Conservation (phyloP, 768 basidiomycete genomes). For the Lepiota brunneoincarnata region DNA sequence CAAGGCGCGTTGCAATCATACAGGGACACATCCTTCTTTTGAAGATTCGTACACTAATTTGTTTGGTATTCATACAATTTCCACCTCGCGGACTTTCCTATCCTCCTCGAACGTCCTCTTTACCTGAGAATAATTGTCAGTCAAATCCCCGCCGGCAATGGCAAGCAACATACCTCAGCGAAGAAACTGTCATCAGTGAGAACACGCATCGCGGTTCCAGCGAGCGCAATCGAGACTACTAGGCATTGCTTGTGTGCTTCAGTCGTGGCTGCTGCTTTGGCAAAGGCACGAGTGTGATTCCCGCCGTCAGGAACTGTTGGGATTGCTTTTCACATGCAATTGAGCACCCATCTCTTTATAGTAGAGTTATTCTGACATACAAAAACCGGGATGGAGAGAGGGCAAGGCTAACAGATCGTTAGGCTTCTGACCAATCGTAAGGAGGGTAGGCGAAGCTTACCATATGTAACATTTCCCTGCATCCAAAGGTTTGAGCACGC, state of each 20-base stretch:
- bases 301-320: conserved; percentile 71
- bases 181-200: conserved; percentile 68
- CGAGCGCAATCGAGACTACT: conserved; percentile 67
- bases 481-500: neutral
- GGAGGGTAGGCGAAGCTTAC: conserved; percentile 32
- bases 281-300: conserved; percentile 74
- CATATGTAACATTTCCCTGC: conserved; percentile 75
- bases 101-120: conserved; percentile 49
- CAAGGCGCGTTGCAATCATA: no score
- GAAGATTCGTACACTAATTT: neutral
- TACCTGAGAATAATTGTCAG: conserved; percentile 34
- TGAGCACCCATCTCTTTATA: neutral
- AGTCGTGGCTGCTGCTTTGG: conserved; percentile 56
- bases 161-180: conserved; percentile 38
- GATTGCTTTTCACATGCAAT: conserved; percentile 48
- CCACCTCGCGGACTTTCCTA: conserved; percentile 5
- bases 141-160: neutral
- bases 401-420: conserved; percentile 44
- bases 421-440: neutral
- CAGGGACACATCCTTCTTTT: no score
- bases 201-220: conserved; percentile 65
- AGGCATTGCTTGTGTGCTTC: conserved; percentile 66
- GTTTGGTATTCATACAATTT: neutral
- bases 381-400: conserved; percentile 71
- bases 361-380: conserved; percentile 28